Conservation (phyloP, 257 asterid genomes). For the Nicotiana knightiana region DNA sequence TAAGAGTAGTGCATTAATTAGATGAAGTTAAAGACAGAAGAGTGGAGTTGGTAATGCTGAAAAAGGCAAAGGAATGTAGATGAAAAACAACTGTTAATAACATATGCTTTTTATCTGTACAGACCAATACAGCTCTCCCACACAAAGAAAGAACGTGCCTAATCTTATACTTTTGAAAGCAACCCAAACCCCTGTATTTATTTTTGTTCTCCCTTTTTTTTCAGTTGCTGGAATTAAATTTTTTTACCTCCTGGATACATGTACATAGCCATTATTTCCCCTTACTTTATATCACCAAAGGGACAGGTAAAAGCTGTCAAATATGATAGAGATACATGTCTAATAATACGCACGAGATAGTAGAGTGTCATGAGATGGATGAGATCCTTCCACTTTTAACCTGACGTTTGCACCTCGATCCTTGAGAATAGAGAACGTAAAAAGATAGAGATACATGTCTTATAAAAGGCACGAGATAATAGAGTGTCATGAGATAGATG, state of each 20-base stretch:
- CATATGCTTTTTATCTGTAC: conserved; percentile 2
- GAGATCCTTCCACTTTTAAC: not conserved
- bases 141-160: conserved; percentile 21
- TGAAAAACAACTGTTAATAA: not conserved
- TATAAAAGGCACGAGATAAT: conserved; percentile 8
- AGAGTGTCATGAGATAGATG: not conserved
- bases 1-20: too few relatives aligned
- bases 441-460: conserved; percentile 17
- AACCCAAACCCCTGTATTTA: conserved; percentile 3
- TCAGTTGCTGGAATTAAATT: conserved; percentile 23
- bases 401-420: not conserved
- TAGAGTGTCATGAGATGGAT: not conserved
- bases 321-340: not conserved
- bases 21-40: not conserved
- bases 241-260: conserved; percentile 23
- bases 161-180: conserved; percentile 13
- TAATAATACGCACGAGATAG: too few relatives aligned
- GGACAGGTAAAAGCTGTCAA: conserved; percentile 36
- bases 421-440: not conserved
- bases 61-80: not conserved
- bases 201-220: not conserved
- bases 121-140: conserved; percentile 18
- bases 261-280: conserved; percentile 14
- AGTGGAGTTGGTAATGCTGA: not conserved
- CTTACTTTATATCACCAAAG: conserved; percentile 25